Evolutionary conservation across 208 protist species (phyloP).

Genomic region (Trypanosoma lewisi): DNA sequence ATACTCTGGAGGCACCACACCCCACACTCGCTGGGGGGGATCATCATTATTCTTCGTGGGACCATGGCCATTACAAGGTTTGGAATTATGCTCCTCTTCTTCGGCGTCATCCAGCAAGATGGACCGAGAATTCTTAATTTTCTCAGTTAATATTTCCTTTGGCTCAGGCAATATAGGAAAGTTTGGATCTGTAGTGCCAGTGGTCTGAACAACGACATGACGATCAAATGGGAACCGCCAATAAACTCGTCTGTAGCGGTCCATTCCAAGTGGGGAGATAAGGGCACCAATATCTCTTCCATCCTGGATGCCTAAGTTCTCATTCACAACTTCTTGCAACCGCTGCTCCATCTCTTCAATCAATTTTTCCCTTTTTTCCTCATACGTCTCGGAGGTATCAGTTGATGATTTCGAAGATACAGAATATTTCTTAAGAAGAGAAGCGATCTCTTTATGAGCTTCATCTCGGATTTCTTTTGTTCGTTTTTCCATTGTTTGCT

Average conservation of each 20-base stretch:
- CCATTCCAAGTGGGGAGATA: slow-evolving; percentile 76
- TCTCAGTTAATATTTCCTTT: slow-evolving; percentile 26
- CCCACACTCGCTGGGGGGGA: slow-evolving; percentile 51
- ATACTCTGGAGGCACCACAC: slow-evolving; percentile 56
- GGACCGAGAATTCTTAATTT: background rate
- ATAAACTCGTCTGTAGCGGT: slow-evolving; percentile 85
- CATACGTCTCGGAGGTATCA: slow-evolving; percentile 22
- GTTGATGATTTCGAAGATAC: background rate
- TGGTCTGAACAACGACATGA: slow-evolving; percentile 69
- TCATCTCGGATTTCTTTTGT: slow-evolving; percentile 70
- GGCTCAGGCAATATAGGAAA: slow-evolving; percentile 48
- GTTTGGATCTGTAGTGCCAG: slow-evolving; percentile 22
- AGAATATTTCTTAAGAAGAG: slow-evolving; percentile 41
- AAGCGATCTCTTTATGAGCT: slow-evolving; percentile 72
- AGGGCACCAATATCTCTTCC: slow-evolving; percentile 49
- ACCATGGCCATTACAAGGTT: background rate
- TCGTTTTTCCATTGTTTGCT: slow-evolving; percentile 44
- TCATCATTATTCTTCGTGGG: slow-evolving; percentile 11
- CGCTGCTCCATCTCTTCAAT: slow-evolving; percentile 36
- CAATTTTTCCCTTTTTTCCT: slow-evolving; percentile 35
- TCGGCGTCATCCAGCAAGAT: slow-evolving; percentile 53
- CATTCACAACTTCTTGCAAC: slow-evolving; percentile 32
- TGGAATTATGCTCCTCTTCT: slow-evolving; percentile 5
- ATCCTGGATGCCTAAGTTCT: slow-evolving; percentile 39
- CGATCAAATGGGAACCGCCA: slow-evolving; percentile 84